A percentile compares a stretch with the other conserved stretches of the same genome.
Conservation (phyloP, 495 filamentous ascomycete genomes). For the Tuber brumale region DNA sequence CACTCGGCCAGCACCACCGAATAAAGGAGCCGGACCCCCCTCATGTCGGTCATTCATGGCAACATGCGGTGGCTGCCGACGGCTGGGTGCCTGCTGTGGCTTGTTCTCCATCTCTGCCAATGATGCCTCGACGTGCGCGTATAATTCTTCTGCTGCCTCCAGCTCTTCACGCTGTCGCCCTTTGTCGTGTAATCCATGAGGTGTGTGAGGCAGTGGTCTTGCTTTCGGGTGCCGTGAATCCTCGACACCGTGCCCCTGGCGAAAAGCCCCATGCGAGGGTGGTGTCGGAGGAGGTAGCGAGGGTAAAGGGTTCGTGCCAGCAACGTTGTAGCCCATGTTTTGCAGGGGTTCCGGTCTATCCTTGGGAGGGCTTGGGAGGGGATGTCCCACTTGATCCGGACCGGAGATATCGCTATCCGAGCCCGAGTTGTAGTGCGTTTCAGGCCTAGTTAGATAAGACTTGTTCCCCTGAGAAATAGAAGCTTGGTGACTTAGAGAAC, state of each 20-base stretch:
- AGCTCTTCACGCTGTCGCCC: constrained; percentile 25
- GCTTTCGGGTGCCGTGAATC: constrained; percentile 53
- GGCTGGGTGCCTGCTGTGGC: constrained; percentile 13
- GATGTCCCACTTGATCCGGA: constrained; percentile 30
- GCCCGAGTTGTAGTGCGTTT: constrained; percentile 41
- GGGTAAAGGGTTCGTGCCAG: constrained; percentile 31
- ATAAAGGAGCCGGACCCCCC: constrained; percentile 30
- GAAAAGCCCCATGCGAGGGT: constrained; percentile 46
- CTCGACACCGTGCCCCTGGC: constrained; percentile 42
- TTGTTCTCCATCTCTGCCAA: constrained; percentile 34
- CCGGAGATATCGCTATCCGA: constrained; percentile 40
- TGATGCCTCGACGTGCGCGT: constrained; percentile 34
- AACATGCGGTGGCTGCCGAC: constrained; percentile 34
- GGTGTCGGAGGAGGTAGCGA: constrained; percentile 48
- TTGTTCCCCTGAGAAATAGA: constrained; percentile 17
- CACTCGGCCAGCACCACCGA: constrained; percentile 28
- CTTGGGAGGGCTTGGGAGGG: constrained; percentile 38
- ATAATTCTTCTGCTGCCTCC: constrained; percentile 34
- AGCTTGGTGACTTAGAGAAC: neutral
- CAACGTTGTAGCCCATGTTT: constrained; percentile 17
- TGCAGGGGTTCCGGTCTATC: constrained; percentile 25
- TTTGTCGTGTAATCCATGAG: constrained; percentile 8
- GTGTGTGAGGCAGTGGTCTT: constrained; percentile 54
- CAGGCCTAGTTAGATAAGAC: constrained; percentile 27
- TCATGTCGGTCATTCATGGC: constrained; percentile 27